A percentile compares a stretch with the other conserved stretches of the same genome.
Evolutionary conservation across 2,329 filamentous ascomycete species (phyloP).

Genomic region (Aspergillus latus): DNA sequence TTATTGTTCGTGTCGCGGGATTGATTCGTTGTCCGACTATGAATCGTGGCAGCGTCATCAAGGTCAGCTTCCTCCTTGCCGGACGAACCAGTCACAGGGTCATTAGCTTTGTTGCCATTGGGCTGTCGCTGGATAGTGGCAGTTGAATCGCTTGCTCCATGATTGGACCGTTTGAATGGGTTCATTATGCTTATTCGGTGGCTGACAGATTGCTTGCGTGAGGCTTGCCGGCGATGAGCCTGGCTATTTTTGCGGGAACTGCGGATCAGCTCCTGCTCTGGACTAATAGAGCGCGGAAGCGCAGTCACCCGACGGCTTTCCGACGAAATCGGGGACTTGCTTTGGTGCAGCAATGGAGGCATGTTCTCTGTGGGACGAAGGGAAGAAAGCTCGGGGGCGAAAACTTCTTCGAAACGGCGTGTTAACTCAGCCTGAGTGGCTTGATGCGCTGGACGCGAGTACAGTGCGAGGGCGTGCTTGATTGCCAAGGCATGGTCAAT

Average conservation of each 20-base stretch:
- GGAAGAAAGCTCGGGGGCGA: slow-evolving; percentile 64
- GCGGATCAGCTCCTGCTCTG: slow-evolving; percentile 38
- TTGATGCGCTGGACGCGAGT: slow-evolving; percentile 60
- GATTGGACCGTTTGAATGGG: slow-evolving; percentile 43
- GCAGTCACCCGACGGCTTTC: slow-evolving; percentile 27
- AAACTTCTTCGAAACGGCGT: slow-evolving; percentile 40
- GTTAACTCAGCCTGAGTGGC: slow-evolving; percentile 41
- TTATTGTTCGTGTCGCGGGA: slow-evolving; percentile 38
- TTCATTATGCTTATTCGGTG: slow-evolving; percentile 46
- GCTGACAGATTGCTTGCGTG: slow-evolving; percentile 39
- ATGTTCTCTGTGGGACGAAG: slow-evolving; percentile 50
- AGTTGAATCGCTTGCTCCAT: slow-evolving; percentile 37
- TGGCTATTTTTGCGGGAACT: slow-evolving; percentile 32
- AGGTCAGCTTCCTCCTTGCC: slow-evolving; percentile 23
- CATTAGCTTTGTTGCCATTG: slow-evolving; percentile 25
- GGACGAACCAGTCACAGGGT: slow-evolving; percentile 9
- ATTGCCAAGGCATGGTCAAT: slow-evolving; percentile 87
- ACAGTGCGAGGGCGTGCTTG: slow-evolving; percentile 73
- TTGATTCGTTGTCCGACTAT: slow-evolving; percentile 38
- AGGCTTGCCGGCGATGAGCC: slow-evolving; percentile 31
- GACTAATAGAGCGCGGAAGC: slow-evolving; percentile 32
- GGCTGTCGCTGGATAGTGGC: slow-evolving; percentile 34
- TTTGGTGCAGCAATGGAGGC: slow-evolving; percentile 49
- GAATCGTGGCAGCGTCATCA: slow-evolving; percentile 39
- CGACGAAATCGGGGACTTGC: slow-evolving; percentile 30